Percentiles rank a stretch among this genome's conserved stretches.
phyloP scores from a whole-genome alignment of 164 flowering plant species.

The Dillenia suffruticosa region DNA sequence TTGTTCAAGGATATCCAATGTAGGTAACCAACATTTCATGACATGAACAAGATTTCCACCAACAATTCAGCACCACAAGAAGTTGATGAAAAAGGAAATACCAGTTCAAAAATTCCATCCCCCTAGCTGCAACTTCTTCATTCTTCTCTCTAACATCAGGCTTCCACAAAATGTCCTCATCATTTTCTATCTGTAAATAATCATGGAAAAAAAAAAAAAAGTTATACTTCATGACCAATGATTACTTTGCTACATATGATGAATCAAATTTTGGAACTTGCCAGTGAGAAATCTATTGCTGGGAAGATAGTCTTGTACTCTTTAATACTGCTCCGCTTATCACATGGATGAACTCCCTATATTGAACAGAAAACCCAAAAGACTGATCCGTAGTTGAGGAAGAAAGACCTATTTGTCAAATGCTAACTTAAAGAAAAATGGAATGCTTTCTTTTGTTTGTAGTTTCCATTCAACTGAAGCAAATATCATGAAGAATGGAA shows the following conservation, averaged over 20 bases:
- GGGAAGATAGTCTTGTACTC: conserved; percentile 77
- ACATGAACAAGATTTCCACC: too few relatives aligned
- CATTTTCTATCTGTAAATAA: conserved; percentile 64
- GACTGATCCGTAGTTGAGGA: too few relatives aligned
- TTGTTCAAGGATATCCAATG: too few relatives aligned
- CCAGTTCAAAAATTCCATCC: conserved; percentile 78
- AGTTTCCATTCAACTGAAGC: too few relatives aligned
- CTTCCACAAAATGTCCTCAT: conserved; percentile 76
- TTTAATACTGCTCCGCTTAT: conserved; percentile 66
- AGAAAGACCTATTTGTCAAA: too few relatives aligned
- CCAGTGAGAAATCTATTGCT: conserved; percentile 91
- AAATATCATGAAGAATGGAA: too few relatives aligned
- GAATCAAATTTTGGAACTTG: conserved; percentile 22
- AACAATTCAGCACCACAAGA: too few relatives aligned
- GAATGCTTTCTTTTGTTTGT: too few relatives aligned
- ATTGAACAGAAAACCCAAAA: background rate
- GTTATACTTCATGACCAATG: background rate
- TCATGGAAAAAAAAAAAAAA: background rate
- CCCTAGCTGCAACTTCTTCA: conserved; percentile 82
- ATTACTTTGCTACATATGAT: too few relatives aligned
- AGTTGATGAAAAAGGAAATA: conserved; percentile 13
- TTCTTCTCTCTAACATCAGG: conserved; percentile 68
- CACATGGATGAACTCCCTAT: conserved; percentile 97
- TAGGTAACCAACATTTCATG: too few relatives aligned
- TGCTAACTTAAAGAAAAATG: too few relatives aligned